Conservation (phyloP, 345 rosid genomes). For the Pelargonium nanum region DNA sequence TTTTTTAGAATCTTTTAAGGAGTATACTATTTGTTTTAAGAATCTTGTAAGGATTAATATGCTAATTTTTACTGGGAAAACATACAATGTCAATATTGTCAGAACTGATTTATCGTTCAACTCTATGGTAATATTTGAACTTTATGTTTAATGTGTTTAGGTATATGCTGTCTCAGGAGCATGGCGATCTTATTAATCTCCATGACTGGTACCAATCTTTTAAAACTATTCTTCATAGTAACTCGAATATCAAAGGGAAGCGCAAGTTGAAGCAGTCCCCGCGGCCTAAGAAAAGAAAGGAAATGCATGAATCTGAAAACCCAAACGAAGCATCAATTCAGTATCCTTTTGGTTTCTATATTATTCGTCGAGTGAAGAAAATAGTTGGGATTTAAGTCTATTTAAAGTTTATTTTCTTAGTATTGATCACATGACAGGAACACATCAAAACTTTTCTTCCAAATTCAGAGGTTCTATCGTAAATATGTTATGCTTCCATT, state of each 20-base stretch:
- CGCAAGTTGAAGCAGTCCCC: constrained; percentile 44
- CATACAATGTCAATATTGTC: too few species aligned
- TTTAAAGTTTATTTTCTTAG: not conserved
- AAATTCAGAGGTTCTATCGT: too few species aligned
- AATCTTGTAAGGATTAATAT: too few species aligned
- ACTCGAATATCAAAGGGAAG: constrained; percentile 34
- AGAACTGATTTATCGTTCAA: not conserved
- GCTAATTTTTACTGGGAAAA: too few species aligned
- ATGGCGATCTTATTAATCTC: constrained; percentile 76
- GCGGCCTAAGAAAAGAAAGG: constrained; percentile 51
- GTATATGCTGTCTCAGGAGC: constrained; percentile 76
- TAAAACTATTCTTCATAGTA: constrained; percentile 40
- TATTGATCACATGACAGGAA: not conserved
- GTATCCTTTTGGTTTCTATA: constrained; percentile 55
- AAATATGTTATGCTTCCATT: too few species aligned
- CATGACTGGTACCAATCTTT: constrained; percentile 94
- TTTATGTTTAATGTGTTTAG: constrained; percentile 21
- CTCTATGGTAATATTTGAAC: not conserved
- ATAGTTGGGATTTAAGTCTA: not conserved
- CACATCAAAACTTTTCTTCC: too few species aligned
- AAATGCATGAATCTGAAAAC: constrained; percentile 30
- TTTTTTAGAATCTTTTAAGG: too few species aligned
- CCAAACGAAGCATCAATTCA: constrained; percentile 55
- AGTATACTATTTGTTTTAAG: too few species aligned
- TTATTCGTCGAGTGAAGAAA: constrained; percentile 4